A percentile compares a stretch with the other conserved stretches of the same genome.
phyloP scores from a whole-genome alignment of 148 eudicot genomes.

The Chenopodium formosanum region DNA sequence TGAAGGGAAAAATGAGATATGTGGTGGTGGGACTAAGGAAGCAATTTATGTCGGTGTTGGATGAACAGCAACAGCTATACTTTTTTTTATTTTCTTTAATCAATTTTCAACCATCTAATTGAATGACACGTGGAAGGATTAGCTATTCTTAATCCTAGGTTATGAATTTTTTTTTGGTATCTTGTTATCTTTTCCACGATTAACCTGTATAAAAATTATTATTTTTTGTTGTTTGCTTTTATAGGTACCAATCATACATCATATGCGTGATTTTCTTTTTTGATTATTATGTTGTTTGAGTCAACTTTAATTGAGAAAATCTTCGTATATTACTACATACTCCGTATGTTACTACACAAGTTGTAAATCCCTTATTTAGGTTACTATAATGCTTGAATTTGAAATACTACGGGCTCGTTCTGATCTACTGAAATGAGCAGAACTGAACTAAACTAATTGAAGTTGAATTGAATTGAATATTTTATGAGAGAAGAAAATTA shows the following conservation, averaged over 20 bases:
- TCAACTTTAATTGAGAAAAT: background rate
- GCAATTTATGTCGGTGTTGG: slow-evolving; percentile 17
- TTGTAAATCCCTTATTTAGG: too few species aligned
- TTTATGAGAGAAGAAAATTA: too few species aligned
- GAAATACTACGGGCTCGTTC: too few species aligned
- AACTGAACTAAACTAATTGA: too few species aligned
- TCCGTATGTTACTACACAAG: too few species aligned
- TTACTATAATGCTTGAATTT: too few species aligned
- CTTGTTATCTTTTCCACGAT: background rate
- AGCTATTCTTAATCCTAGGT: slow-evolving; percentile 4
- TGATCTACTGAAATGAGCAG: too few species aligned
- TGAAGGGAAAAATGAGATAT: background rate
- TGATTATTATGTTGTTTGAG: background rate
- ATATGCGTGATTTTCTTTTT: background rate
- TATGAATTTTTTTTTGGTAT: background rate
- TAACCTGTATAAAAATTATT: too few species aligned
- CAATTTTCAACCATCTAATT: background rate
- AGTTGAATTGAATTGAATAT: too few species aligned
- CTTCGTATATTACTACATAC: too few species aligned
- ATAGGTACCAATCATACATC: background rate
- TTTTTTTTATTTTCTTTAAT: background rate
- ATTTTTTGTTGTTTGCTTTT: background rate
- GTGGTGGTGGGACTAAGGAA: slow-evolving; percentile 18
- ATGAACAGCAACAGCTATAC: background rate
- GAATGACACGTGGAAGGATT: background rate